phyloP scores from a whole-genome alignment of 805 yeast genomes.

The Clavispora carvajalis region DNA sequence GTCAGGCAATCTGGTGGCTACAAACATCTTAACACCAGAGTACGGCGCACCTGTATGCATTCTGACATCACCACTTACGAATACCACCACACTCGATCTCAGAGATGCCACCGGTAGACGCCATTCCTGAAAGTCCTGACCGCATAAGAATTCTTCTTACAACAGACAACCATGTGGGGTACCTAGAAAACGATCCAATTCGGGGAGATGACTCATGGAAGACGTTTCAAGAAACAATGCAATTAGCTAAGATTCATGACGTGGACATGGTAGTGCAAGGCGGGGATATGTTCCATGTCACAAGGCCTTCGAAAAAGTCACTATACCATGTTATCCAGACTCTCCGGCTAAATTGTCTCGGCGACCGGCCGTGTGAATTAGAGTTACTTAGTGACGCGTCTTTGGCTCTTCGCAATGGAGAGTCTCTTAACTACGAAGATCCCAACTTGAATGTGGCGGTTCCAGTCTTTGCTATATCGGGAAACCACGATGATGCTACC shows the following conservation, averaged over 20 bases:
- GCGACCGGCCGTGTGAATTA: conserved; percentile 82
- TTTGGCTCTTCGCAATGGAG: conserved; percentile 53
- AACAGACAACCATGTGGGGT: conserved; percentile 96
- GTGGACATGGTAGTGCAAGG: conserved; percentile 88
- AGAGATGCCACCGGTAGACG: conserved; percentile 35
- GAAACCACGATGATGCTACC: conserved; percentile 95
- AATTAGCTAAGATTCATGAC: conserved; percentile 60
- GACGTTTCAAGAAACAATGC: conserved; percentile 80
- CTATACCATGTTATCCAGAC: conserved; percentile 76
- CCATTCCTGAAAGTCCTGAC: conserved; percentile 48
- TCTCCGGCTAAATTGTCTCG: conserved; percentile 67
- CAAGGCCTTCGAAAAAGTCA: conserved; percentile 84
- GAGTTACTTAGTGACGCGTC: conserved; percentile 79
- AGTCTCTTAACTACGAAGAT: conserved; percentile 82
- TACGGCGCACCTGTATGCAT: neutral
- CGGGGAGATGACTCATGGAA: conserved; percentile 86
- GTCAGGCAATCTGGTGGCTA: neutral
- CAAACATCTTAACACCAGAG: neutral
- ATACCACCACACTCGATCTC: neutral
- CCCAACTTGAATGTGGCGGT: conserved; percentile 82
- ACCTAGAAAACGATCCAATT: conserved; percentile 81
- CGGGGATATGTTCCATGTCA: conserved; percentile 89
- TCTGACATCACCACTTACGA: neutral
- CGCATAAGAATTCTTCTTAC: conserved; percentile 78
- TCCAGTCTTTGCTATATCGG: conserved; percentile 89